These are phyloP conservation scores for Stachybotrys chlorohalonatus DNA, from an alignment of 2,329 filamentous ascomycete genomes.

Conservation along the genomic window DNA sequence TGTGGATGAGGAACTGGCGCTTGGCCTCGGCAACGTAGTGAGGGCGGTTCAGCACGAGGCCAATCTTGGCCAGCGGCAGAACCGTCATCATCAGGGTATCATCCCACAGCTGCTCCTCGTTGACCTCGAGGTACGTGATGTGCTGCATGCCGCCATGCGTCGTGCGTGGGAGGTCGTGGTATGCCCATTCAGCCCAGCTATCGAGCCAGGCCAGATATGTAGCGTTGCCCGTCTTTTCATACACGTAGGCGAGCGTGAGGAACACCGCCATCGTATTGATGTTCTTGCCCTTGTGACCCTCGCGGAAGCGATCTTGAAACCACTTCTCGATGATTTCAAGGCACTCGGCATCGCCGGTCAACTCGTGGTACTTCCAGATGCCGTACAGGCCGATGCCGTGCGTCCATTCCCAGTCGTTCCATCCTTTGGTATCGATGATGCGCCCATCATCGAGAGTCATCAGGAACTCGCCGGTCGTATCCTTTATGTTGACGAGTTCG, in stretches of 20 bases:
- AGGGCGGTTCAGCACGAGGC: slow-evolving; percentile 57
- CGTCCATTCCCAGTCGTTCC: slow-evolving; percentile 79
- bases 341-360: slow-evolving; percentile 53
- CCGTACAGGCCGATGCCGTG: slow-evolving; percentile 74
- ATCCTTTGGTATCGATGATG: slow-evolving; percentile 76
- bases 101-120: slow-evolving; percentile 72
- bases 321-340: slow-evolving; percentile 63
- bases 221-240: slow-evolving; percentile 61
- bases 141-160: slow-evolving; percentile 66
- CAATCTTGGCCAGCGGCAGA: slow-evolving; percentile 71
- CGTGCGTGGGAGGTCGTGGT: slow-evolving; percentile 65
- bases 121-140: slow-evolving; percentile 61
- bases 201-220: slow-evolving; percentile 71
- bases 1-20: slow-evolving; percentile 66
- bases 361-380: slow-evolving; percentile 71
- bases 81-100: slow-evolving; percentile 87
- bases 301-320: slow-evolving; percentile 60
- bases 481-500: slow-evolving; percentile 69
- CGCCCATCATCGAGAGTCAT: slow-evolving; percentile 62
- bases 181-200: slow-evolving; percentile 74
- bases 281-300: slow-evolving; percentile 71
- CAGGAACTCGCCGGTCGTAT: slow-evolving; percentile 66
- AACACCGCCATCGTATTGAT: slow-evolving; percentile 81
- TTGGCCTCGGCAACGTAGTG: slow-evolving; percentile 73
- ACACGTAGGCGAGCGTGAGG: slow-evolving; percentile 67